These are phyloP conservation scores for Strobilomyces dryophilus DNA, from an alignment of 768 basidiomycete species.

Conservation along the genomic window DNA sequence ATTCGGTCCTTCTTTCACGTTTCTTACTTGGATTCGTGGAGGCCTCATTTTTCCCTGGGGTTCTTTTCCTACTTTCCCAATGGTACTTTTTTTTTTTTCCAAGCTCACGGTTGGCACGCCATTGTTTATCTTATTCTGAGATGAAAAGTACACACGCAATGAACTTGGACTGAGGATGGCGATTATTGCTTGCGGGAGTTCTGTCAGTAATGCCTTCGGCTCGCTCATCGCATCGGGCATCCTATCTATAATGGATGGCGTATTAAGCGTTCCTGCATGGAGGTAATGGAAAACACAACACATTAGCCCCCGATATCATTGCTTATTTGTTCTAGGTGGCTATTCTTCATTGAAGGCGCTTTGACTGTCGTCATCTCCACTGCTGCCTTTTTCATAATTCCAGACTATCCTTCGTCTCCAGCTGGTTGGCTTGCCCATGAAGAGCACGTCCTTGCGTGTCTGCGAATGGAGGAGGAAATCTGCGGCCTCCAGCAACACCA, in stretches of 20 bases:
- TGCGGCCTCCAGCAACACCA: constrained; percentile 47
- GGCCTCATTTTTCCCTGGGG: neutral
- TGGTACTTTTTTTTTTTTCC: neutral
- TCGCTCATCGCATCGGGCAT: neutral
- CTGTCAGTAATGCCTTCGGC: neutral
- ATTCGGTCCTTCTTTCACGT: neutral
- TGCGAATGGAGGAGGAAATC: constrained; percentile 59
- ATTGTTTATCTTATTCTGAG: neutral
- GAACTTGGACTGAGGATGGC: neutral
- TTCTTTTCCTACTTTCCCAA: neutral
- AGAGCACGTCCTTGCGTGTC: constrained; percentile 51
- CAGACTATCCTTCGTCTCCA: constrained; percentile 65
- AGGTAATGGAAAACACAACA: constrained; percentile 38
- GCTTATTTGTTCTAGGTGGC: constrained; percentile 44
- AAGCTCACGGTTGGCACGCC: neutral
- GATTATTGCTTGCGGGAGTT: neutral
- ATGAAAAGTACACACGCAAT: neutral
- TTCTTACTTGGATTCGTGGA: neutral
- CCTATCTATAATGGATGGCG: constrained; percentile 30
- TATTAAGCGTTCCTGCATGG: constrained; percentile 67
- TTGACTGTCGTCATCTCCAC: constrained; percentile 51
- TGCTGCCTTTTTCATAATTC: constrained; percentile 57
- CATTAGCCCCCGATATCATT: neutral
- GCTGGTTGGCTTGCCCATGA: constrained; percentile 53
- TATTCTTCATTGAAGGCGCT: constrained; percentile 63